Percentiles rank a stretch among this genome's conserved stretches.
phyloP scores from a whole-genome alignment of 2,329 filamentous ascomycete genomes.

The Venturia aucupariae region DNA sequence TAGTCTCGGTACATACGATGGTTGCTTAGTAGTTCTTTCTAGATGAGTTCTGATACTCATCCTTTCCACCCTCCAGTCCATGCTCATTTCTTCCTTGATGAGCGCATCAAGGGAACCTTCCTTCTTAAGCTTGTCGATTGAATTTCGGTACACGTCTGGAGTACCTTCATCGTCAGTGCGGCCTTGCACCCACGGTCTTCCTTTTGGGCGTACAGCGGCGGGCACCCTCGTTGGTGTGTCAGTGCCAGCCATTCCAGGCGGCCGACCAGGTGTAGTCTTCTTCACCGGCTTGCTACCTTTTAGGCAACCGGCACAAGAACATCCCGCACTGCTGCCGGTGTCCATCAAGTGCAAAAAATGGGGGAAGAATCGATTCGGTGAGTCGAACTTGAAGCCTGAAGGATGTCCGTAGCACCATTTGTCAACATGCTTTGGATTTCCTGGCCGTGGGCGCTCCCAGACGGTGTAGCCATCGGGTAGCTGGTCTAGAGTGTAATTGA shows the following conservation, averaged over 20 bases:
- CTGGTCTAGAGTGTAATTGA: conserved; percentile 41
- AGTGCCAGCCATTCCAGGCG: neutral
- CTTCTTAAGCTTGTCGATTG: conserved; percentile 40
- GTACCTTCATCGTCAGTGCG: conserved; percentile 42
- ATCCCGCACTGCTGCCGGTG: conserved; percentile 32
- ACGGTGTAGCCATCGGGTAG: conserved; percentile 47
- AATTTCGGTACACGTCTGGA: conserved; percentile 42
- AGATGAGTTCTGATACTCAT: conserved; percentile 31
- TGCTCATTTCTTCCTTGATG: conserved; percentile 41
- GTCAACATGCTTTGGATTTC: conserved; percentile 35
- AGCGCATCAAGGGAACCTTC: conserved; percentile 32
- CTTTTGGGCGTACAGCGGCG: neutral
- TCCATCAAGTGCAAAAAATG: conserved; percentile 48
- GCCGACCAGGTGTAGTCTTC: neutral
- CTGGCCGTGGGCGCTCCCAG: conserved; percentile 39
- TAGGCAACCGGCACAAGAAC: conserved; percentile 42
- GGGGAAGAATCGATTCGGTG: conserved; percentile 43
- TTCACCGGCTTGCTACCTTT: neutral
- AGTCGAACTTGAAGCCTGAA: conserved; percentile 41
- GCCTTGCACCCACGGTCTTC: conserved; percentile 9
- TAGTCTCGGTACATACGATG: conserved; percentile 43
- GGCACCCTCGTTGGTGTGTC: neutral
- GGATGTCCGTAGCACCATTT: conserved; percentile 51
- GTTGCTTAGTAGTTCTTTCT: conserved; percentile 31
- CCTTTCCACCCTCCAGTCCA: conserved; percentile 48